A percentile compares a stretch with the other conserved stretches of the same genome.
phyloP scores from a whole-genome alignment of 2,329 filamentous ascomycete species.

The Boeremia lycopersici region DNA sequence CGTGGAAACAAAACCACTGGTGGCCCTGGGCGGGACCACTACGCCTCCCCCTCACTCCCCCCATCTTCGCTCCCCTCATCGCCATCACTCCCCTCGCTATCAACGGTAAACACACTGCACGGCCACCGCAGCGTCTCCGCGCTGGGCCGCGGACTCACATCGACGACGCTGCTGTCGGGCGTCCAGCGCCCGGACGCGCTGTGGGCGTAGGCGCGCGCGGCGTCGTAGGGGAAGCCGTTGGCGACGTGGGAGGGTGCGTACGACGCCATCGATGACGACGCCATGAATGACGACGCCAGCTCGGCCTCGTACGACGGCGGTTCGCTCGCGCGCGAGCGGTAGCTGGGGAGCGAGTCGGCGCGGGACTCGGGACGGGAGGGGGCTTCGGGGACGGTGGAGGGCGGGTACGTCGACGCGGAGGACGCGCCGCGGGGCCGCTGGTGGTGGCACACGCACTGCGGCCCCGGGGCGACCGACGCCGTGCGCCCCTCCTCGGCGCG shows the following conservation, averaged over 20 bases:
- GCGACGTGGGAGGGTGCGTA: not conserved
- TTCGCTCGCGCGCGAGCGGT: conserved; percentile 47
- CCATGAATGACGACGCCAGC: conserved; percentile 39
- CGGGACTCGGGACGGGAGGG: conserved; percentile 45
- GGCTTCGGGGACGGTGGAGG: conserved; percentile 37
- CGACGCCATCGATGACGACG: conserved; percentile 2
- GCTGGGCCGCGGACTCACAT: conserved; percentile 47
- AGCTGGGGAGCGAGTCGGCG: conserved; percentile 53
- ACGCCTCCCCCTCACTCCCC: not conserved
- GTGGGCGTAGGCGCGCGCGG: not conserved
- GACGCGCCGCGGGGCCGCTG: conserved; percentile 21
- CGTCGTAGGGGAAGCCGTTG: conserved; percentile 52
- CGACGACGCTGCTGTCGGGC: conserved; percentile 47
- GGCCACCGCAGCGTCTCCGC: conserved; percentile 44
- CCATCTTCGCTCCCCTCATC: conserved; percentile 22
- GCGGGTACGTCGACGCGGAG: conserved; percentile 40
- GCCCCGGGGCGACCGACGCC: not conserved
- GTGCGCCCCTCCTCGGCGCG: conserved; percentile 48
- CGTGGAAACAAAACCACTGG: too few relatives aligned
- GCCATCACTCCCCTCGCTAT: conserved; percentile 25
- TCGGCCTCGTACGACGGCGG: conserved; percentile 53
- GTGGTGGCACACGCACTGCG: conserved; percentile 28
- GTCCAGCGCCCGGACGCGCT: conserved; percentile 41
- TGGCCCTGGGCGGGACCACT: too few relatives aligned
- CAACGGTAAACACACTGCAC: conserved; percentile 30